Conservation (phyloP, 2,329 filamentous ascomycete species). For the Monosporascus cannonballus region DNA sequence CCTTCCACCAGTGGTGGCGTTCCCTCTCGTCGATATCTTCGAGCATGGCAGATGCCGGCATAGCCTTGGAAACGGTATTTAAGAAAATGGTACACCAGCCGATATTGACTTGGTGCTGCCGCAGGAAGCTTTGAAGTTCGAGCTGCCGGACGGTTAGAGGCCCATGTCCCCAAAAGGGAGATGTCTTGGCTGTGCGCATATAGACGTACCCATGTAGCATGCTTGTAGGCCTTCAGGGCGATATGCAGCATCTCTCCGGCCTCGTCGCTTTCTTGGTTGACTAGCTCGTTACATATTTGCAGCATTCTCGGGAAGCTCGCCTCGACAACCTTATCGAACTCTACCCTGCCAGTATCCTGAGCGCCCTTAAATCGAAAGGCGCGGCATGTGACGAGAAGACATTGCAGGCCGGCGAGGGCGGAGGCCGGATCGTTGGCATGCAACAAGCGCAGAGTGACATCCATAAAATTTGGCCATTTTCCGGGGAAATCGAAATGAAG, state of each 20-base stretch:
- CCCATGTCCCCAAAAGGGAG: neutral
- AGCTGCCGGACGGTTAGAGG: slow-evolving; percentile 49
- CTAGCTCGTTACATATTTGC: slow-evolving; percentile 78
- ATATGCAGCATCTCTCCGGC: slow-evolving; percentile 95
- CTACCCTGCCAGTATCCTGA: slow-evolving; percentile 67
- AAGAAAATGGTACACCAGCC: slow-evolving; percentile 96
- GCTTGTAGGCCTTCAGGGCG: slow-evolving; percentile 94
- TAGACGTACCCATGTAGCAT: slow-evolving; percentile 84
- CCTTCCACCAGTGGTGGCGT: slow-evolving; percentile 98
- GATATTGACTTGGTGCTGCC: slow-evolving; percentile 76
- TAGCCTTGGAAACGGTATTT: slow-evolving; percentile 77
- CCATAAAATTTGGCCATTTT: slow-evolving; percentile 90
- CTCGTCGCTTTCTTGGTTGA: slow-evolving; percentile 87
- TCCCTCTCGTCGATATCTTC: slow-evolving; percentile 82
- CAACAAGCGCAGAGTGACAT: slow-evolving; percentile 83
- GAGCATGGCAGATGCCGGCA: slow-evolving; percentile 70
- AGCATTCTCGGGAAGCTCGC: slow-evolving; percentile 84
- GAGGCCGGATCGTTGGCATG: slow-evolving; percentile 80
- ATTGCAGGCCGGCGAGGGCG: slow-evolving; percentile 90
- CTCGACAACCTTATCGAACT: slow-evolving; percentile 93
- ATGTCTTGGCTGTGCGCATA: neutral
- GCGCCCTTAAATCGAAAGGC: slow-evolving; percentile 88
- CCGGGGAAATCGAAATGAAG: slow-evolving; percentile 92
- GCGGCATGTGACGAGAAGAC: slow-evolving; percentile 87
- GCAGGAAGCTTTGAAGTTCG: slow-evolving; percentile 73